These are phyloP conservation scores for Juglanconis sp. DNA, from an alignment of 2,329 filamentous ascomycete species.

Conservation along the genomic window DNA sequence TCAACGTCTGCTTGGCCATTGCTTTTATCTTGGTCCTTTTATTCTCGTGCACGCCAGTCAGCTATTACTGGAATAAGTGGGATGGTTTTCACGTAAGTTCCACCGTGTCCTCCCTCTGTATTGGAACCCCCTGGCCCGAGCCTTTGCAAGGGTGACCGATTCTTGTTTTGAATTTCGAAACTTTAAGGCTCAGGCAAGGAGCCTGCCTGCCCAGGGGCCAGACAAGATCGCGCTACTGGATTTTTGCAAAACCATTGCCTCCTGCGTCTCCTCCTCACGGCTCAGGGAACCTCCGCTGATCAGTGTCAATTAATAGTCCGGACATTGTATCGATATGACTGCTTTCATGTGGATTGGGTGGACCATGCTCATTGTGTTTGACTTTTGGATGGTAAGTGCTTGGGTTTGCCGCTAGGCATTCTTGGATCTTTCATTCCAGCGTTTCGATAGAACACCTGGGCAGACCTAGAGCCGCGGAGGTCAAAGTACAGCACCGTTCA, in stretches of 20 bases:
- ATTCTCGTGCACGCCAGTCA: constrained; percentile 51
- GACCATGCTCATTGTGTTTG: not conserved
- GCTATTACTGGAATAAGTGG: constrained; percentile 53
- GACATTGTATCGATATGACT: not conserved
- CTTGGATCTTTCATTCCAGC: too few species aligned
- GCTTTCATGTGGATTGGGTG: not conserved
- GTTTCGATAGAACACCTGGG: too few species aligned
- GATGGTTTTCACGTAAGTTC: constrained; percentile 35
- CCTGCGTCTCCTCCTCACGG: too few species aligned
- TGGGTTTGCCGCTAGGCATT: not conserved
- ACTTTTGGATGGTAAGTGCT: not conserved
- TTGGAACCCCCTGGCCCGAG: too few species aligned
- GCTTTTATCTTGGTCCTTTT: constrained; percentile 41
- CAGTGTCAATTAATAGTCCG: not conserved
- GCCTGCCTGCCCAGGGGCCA: too few species aligned
- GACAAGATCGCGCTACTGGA: too few species aligned
- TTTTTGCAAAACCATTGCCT: too few species aligned
- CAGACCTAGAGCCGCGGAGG: too few species aligned
- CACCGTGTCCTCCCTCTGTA: not conserved
- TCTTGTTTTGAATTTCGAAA: too few species aligned
- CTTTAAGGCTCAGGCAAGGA: too few species aligned
- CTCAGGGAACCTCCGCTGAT: not conserved
- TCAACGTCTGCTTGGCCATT: constrained; percentile 25
- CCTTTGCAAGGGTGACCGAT: too few species aligned
- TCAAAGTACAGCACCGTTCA: too few species aligned